Evolutionary conservation across 2,329 filamentous ascomycete genomes (phyloP).

Genomic region (Rutstroemia sydowiana): DNA sequence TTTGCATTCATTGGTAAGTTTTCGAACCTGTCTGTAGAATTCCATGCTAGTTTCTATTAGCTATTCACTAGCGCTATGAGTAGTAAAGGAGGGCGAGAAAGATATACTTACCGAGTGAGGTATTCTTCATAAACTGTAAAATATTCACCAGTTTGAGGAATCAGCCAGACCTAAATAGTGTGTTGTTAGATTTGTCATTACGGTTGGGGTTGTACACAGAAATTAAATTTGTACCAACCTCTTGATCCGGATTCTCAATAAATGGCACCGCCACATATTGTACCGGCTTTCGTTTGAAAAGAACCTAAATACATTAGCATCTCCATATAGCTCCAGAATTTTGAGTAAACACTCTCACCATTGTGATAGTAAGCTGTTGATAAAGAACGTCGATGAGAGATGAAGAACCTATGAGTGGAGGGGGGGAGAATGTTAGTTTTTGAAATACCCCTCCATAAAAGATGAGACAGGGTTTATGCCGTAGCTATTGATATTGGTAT

Average conservation of each 20-base stretch:
- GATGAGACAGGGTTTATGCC: slow-evolving; percentile 7
- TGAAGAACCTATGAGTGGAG: slow-evolving; percentile 16
- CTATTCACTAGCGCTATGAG: neutral
- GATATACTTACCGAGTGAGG: slow-evolving; percentile 51
- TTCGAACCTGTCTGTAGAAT: slow-evolving; percentile 79
- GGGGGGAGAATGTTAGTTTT: slow-evolving; percentile 19
- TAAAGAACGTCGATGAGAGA: slow-evolving; percentile 12
- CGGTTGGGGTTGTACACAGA: slow-evolving; percentile 10
- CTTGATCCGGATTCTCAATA: slow-evolving; percentile 72
- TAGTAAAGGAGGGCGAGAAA: slow-evolving; percentile 32
- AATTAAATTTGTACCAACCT: slow-evolving; percentile 54
- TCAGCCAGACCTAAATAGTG: slow-evolving; percentile 71
- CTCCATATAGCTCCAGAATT: neutral
- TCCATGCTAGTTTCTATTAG: slow-evolving; percentile 56
- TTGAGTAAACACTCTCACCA: slow-evolving; percentile 19
- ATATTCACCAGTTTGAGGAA: slow-evolving; percentile 81
- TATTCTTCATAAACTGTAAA: slow-evolving; percentile 87
- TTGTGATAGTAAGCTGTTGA: slow-evolving; percentile 17
- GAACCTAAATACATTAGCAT: slow-evolving; percentile 52
- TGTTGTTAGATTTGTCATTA: neutral
- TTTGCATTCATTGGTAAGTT: neutral
- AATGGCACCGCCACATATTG: slow-evolving; percentile 66
- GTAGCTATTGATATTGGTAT: slow-evolving; percentile 7
- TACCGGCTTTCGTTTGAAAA: slow-evolving; percentile 94
- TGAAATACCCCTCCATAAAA: slow-evolving; percentile 15